Conservation (phyloP, 2,329 filamentous ascomycete genomes). For the Waltergamsia citrina region DNA sequence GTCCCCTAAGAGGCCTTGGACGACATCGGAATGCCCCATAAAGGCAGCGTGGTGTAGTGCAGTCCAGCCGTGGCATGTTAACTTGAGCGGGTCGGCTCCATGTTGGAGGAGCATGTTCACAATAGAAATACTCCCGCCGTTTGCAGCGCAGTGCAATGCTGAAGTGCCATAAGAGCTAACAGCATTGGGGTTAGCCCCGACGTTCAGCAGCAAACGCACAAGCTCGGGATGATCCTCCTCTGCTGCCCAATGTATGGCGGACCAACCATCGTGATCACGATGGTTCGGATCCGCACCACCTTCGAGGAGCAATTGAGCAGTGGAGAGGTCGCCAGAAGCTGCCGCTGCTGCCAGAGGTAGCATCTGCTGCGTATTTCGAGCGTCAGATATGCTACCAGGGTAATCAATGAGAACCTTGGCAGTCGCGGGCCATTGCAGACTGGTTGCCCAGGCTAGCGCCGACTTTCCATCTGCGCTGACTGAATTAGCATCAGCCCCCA, state of each 20-base stretch:
- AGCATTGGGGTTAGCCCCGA: constrained; percentile 9
- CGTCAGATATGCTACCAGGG: background rate
- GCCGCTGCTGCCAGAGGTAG: background rate
- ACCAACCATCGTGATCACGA: constrained; percentile 10
- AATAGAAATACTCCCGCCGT: constrained; percentile 6
- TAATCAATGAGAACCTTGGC: background rate
- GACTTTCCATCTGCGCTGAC: constrained; percentile 2
- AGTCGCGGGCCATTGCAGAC: background rate
- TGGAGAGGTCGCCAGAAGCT: background rate
- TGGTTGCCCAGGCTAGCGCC: constrained; percentile 3
- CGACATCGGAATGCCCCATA: constrained; percentile 13
- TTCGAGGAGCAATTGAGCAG: background rate
- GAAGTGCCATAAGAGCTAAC: constrained; percentile 10
- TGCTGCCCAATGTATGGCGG: constrained; percentile 9
- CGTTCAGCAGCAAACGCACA: constrained; percentile 11
- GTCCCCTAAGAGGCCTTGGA: constrained; percentile 11
- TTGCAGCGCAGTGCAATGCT: constrained; percentile 11
- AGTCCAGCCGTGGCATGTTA: constrained; percentile 10
- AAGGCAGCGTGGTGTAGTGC: constrained; percentile 11
- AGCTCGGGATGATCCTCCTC: constrained; percentile 11
- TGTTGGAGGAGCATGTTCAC: constrained; percentile 7
- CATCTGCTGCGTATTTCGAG: background rate
- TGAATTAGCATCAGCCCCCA: constrained; percentile 3
- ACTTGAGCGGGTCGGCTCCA: constrained; percentile 5
- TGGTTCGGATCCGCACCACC: background rate